Conservation (phyloP, 148 eudicot genomes). For the Amaranthus cruentus region DNA sequence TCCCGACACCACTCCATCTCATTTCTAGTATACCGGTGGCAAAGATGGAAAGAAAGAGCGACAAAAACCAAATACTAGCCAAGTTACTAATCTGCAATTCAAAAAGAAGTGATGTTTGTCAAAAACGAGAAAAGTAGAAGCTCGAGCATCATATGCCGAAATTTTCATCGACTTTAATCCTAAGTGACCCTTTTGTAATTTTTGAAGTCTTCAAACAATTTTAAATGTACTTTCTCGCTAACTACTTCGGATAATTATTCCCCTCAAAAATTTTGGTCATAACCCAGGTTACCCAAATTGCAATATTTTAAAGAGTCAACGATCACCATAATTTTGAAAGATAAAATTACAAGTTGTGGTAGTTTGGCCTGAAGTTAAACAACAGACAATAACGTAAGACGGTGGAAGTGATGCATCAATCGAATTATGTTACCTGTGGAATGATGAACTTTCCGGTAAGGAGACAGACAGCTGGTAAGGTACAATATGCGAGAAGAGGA, state of each 20-base stretch:
- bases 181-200: no score
- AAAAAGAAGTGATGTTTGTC: not conserved
- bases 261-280: no score
- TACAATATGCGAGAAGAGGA: constrained; percentile 65
- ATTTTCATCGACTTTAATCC: no score
- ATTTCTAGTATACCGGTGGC: constrained; percentile 54
- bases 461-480: constrained; percentile 67
- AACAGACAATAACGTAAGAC: not conserved
- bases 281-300: no score
- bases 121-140: not conserved
- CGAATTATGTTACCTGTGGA: constrained; percentile 45
- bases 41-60: constrained; percentile 52
- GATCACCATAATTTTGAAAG: not conserved
- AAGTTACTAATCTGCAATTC: constrained; percentile 50
- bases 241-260: no score
- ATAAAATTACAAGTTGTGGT: not conserved
- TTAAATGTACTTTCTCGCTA: no score
- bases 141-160: not conserved
- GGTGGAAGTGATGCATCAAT: not conserved
- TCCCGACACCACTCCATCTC: constrained; percentile 63
- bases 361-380: not conserved
- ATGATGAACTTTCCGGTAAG: constrained; percentile 68
- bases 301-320: no score
- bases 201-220: no score
- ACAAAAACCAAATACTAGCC: constrained; percentile 47